Base-by-base conservation (phyloP, 202 grass and related monocot genomes). In the Bolboschoenoplectus hybrid region DNA sequence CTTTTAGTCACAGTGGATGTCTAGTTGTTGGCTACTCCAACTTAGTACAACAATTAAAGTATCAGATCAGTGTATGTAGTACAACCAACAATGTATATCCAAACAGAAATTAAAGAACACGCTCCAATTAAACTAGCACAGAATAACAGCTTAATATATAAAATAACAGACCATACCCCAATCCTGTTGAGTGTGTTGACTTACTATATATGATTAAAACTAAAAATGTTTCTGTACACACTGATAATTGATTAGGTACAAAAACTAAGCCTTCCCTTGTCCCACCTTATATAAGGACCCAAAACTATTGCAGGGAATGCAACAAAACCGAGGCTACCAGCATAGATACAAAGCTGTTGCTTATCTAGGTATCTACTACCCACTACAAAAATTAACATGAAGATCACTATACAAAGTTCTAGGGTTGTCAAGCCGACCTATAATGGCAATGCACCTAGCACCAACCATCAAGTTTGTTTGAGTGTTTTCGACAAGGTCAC, bases 401-500 rank as follows among this genome's bases (percentile, higher is more conserved):
- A 93, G 78, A 67, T 91, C 9, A 89, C 74, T 74, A 86, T 91
- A 40, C 72, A 85, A 85, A 84, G 91, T 79, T 93, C 91, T 35
- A 91, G 79, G 80, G 7, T 85, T 56, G 79, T 95, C 66, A 91
- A 87, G 76, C 91, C 93, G 16, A 5, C 0, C 49, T 86, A 83
- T 81, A 50, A 63, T 52, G 60, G 46, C 17, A 52, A 1, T 17
- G 19, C 69, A 7, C 73, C 84, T 7, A 60, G 9, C 34, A 9
- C 82, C 41, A 35, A 10, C 20, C 65, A 63, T 57, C 71, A 38
- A 65, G 72, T 89, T 53, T 81, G 87, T 14, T 84, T 97, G 1
- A 89, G 4, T 78, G 85, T 94, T 78, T 85, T 97, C 70, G 94
- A 97, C 85, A 94, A 2, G 85, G 90, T 92, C 13, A 94, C 85